Base-by-base conservation (phyloP, 2,329 filamentous ascomycete genomes). In the Ophidiomyces ophidiicola region DNA sequence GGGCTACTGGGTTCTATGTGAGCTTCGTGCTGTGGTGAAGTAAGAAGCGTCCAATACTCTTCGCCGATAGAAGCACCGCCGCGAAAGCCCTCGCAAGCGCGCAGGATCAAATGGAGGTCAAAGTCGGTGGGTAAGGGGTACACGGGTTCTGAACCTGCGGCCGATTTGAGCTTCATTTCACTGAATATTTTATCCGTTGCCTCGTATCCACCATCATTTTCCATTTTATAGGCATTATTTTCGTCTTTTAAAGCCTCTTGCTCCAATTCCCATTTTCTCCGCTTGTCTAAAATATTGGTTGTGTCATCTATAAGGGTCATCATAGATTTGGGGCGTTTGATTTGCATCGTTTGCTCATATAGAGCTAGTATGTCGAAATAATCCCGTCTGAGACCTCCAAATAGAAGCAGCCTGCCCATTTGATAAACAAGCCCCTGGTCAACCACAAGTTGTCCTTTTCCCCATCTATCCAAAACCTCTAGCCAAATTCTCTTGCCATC, bases 391-490 rank as follows among this genome's bases (percentile, higher is more conserved):
- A 69, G 61, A 24, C 59, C 63, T 11, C 81, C 76, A 35, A 79
- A 63, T 15, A 86, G 62, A n/a, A 96, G 66, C 2, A 94, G 50
- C 24, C 78, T 71, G 4, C 79, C 85, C 82, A 96, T 93, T 20
- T 81, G 70, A 52, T 76, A 80, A 3, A 92, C 80, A 14, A 96
- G 66, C 40, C 74, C 64, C 57, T 90, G 84, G 50, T 94, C 87
- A 14, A 96, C 68, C 34, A 69, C 51, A 11, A 96, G 50, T 36
- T 75, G 66, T 20, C 80, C 85, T 38, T 70, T 67, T 39, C 70
- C 72, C 87, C 87, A 96, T 46, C 76, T 78, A n/a, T 66, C 59
- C 12, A 85, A 66, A 31, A 92, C 70, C 53, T 93, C 85, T 30
- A 75, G 68, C 90, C 90, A 98, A 12, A 96, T 67, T 5, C 72